phyloP scores from a whole-genome alignment of 768 basidiomycete species.

The Ramaria sp. region DNA sequence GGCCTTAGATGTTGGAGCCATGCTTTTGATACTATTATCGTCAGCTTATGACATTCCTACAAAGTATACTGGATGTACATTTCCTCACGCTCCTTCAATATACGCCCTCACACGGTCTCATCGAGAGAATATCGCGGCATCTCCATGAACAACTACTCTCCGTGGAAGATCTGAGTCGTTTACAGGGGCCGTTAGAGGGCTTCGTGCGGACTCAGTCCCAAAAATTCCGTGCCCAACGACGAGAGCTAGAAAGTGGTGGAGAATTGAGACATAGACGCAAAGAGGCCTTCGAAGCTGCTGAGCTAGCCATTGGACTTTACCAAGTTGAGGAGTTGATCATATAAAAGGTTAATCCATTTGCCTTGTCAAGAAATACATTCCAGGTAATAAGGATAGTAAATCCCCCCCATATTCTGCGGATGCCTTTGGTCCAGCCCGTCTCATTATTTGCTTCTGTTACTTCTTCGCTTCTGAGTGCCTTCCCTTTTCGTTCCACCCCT shows the following conservation, averaged over 20 bases:
- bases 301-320: constrained; percentile 51
- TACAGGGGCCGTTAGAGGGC: constrained; percentile 52
- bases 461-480: neutral
- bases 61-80: constrained; percentile 58
- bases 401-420: neutral
- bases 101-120: constrained; percentile 41
- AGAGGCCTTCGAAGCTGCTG: constrained; percentile 39
- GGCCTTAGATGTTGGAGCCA: neutral
- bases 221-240: constrained; percentile 23
- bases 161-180: constrained; percentile 37
- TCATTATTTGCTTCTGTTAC: neutral
- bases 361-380: neutral
- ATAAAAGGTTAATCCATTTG: constrained; percentile 17
- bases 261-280: constrained; percentile 33
- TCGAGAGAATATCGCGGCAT: constrained; percentile 37
- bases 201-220: constrained; percentile 48
- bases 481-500: neutral
- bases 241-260: constrained; percentile 14
- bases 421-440: neutral
- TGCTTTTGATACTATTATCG: neutral
- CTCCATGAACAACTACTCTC: constrained; percentile 46
- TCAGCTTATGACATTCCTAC: constrained; percentile 50
- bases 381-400: neutral
- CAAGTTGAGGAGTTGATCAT: constrained; percentile 61
- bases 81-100: constrained; percentile 60